Evolutionary conservation across 2,329 filamentous ascomycete species (phyloP), one percentile per base, ranked within the genome.

Genomic region (Boeremia lycopersici): DNA sequence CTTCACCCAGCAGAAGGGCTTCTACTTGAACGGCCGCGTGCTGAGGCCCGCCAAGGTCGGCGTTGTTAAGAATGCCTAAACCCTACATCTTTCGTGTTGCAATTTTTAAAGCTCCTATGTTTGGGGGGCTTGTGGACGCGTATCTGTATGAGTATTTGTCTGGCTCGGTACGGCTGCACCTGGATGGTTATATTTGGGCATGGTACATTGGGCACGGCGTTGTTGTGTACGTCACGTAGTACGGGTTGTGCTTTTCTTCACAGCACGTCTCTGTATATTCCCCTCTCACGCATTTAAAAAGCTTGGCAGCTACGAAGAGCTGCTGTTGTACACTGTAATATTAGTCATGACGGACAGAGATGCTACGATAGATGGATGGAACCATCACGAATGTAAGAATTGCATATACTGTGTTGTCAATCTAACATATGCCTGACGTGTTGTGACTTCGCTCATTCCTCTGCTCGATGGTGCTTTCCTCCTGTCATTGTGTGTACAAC

Each of bases 11-110:
- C 90, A 91, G 78, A 98, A 96, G 83, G 95, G 95, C 48, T 99
- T 96, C 82, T 87, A 86, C 78, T 85, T 98, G 62, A 98, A 99
- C 74, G 93, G 93, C 56, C 84, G 95, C 58, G 84, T 96, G 53
- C 78, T 99, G 70, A 86, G 95, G 76, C 91, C 93, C 61, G 91
- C 93, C 73, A 96, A 98, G 84, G 93, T 98, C 61, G 93, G 93
- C 72, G 92, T 97, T 53, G 93, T 96, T 63, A 96, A 95, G 85
- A 96, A 95, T 80, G 75, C 79, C 39, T 81, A 76, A 65, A 58
- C 19, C 19, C 28, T 15, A 19, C 13, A 29, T 31, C 17, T 17
- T 40, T 33, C 17, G 35, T 36, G 13, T 43, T 36, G 23, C 10
- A 43, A n/a, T 12, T 43, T 47, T 50, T 35, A 42, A 17, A 12